These are phyloP conservation scores for Boletus huronensis DNA, from an alignment of 768 basidiomycete genomes.

Conservation along the genomic window DNA sequence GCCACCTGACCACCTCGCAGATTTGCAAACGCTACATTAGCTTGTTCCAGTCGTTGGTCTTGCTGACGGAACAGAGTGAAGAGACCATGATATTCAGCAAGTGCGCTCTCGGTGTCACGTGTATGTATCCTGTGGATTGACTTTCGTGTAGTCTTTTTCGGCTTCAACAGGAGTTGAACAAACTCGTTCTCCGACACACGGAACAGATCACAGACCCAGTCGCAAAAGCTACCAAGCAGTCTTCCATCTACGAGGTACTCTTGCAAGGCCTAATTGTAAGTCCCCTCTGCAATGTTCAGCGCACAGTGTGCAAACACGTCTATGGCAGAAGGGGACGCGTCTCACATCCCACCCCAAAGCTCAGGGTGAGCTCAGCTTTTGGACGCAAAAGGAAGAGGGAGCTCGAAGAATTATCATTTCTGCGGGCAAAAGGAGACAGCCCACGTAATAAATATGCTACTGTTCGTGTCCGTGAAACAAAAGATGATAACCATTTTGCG, in stretches of 20 bases:
- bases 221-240: slow-evolving; percentile 64
- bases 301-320: background rate
- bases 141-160: slow-evolving; percentile 60
- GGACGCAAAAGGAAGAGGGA: slow-evolving; percentile 84
- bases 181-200: slow-evolving; percentile 72
- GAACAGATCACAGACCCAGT: slow-evolving; percentile 59
- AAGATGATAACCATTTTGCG: slow-evolving; percentile 16
- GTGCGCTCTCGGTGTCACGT: slow-evolving; percentile 43
- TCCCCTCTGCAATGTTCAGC: slow-evolving; percentile 3
- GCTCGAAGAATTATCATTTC: slow-evolving; percentile 57
- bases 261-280: slow-evolving; percentile 75
- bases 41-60: slow-evolving; percentile 80
- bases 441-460: slow-evolving; percentile 19
- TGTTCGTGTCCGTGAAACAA: slow-evolving; percentile 7
- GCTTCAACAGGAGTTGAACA: slow-evolving; percentile 79
- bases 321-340: slow-evolving; percentile 56
- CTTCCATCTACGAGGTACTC: slow-evolving; percentile 70
- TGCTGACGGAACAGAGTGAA: slow-evolving; percentile 77
- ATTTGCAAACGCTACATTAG: slow-evolving; percentile 75
- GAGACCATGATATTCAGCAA: slow-evolving; percentile 97
- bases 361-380: slow-evolving; percentile 83
- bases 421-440: slow-evolving; percentile 30
- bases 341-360: slow-evolving; percentile 78
- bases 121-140: background rate
- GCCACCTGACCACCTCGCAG: slow-evolving; percentile 30